Evolutionary conservation across 495 filamentous ascomycete genomes (phyloP), one percentile per base, ranked within the genome.

Genomic region (Saxophila tyrrhenica): DNA sequence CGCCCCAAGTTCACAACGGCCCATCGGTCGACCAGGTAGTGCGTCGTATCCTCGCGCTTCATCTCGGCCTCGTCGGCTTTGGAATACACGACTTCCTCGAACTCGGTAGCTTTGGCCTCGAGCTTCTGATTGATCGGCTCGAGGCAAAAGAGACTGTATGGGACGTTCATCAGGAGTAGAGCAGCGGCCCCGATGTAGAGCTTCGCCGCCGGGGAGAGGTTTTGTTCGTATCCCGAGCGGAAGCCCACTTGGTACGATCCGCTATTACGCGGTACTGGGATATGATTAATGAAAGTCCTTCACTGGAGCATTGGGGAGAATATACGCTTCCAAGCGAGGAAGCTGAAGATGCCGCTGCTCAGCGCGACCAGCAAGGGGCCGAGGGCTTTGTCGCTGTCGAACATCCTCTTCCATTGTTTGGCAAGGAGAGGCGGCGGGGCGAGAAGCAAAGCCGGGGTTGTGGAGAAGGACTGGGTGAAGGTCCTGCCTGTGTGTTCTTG

Each of bases 11-110:
- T 81, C 49, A 78, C 50, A 50, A 67, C 67, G n/a, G 66, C 78
- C 78, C 78, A 83, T 49, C 61, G 60, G 63, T 80, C 75, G 1
- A 83, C 64, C 58, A 81, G 57, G 25, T 62, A 66, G 59, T 77
- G 71, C 25, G 70, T 64, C 1, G 66, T 67, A 63, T 74, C 71
- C 32, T 65, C 67, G 39, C 64, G 59, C 39, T 58, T 39, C 2
- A 65, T 39, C n/a, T 66, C 64, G 3, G 53, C 54, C 52, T 73
- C 71, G 16, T 64, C 65, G 21, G 65, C 54, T 8, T 17, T 21
- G 13, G 7, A 5, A 35, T 35, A 35, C 13, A 35, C 45, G 55
- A 63, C 43, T 66, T 62, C 19, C 57, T 58, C 8, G 67, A 70
- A 50, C 3, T 64, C 60, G 25, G 69, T 53, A 8, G 39, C 54